These are phyloP conservation scores for Cyathus striatus DNA, from an alignment of 768 basidiomycete genomes.

Conservation along the genomic window DNA sequence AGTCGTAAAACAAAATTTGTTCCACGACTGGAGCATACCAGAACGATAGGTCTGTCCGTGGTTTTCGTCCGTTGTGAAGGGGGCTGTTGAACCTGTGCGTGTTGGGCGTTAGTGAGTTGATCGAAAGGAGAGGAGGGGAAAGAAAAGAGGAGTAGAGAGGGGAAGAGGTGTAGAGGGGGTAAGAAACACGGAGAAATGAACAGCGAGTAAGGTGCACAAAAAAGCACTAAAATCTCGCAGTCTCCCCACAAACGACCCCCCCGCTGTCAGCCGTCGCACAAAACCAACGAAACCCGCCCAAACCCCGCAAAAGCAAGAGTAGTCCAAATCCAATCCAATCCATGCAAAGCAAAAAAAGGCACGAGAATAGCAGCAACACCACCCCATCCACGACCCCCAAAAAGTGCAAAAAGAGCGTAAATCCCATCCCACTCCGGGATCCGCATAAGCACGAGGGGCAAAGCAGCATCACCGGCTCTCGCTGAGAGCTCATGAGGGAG, in stretches of 20 bases:
- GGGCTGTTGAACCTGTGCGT: slow-evolving; percentile 34
- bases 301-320: too few relatives aligned
- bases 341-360: too few relatives aligned
- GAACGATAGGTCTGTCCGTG: slow-evolving; percentile 61
- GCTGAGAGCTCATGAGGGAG: background rate
- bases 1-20: slow-evolving; percentile 82
- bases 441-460: too few relatives aligned
- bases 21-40: slow-evolving; percentile 88
- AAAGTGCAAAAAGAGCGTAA: too few relatives aligned
- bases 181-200: background rate
- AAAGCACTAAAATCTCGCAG: too few relatives aligned
- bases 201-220: background rate
- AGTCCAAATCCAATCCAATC: too few relatives aligned
- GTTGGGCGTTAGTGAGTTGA: background rate
- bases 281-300: too few relatives aligned
- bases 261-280: too few relatives aligned
- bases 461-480: too few relatives aligned
- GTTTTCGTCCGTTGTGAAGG: slow-evolving; percentile 39
- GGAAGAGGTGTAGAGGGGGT: background rate
- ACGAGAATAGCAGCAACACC: too few relatives aligned
- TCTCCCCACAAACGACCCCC: too few relatives aligned
- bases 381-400: too few relatives aligned
- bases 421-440: background rate
- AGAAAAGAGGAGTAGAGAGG: background rate
- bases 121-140: background rate